Conservation (phyloP, 805 yeast species). For the Diddensiella santjacobensis region DNA sequence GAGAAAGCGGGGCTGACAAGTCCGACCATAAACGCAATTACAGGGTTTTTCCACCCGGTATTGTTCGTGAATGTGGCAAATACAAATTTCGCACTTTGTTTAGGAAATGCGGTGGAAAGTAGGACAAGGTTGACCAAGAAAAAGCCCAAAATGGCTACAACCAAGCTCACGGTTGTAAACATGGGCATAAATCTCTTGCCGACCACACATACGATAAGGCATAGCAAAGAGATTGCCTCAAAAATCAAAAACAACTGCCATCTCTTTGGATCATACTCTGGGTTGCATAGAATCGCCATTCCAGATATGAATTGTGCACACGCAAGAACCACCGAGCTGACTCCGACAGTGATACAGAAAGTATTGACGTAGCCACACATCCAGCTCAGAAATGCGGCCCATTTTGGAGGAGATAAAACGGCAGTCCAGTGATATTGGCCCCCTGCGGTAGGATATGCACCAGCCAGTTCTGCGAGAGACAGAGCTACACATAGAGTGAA, state of each 20-base stretch:
- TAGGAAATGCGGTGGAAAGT: conserved; percentile 28
- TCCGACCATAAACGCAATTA: conserved; percentile 66
- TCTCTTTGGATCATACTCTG: neutral
- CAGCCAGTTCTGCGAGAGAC: conserved; percentile 7
- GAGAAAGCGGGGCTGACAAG: conserved; percentile 68
- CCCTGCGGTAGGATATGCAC: conserved; percentile 5
- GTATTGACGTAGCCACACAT: conserved; percentile 5
- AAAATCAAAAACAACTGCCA: conserved; percentile 3
- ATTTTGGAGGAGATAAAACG: conserved; percentile 3
- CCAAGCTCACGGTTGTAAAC: neutral
- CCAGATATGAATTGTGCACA: conserved; percentile 1
- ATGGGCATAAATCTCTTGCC: neutral
- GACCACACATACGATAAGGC: neutral
- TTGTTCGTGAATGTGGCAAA: conserved; percentile 50
- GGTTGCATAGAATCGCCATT: conserved; percentile 3
- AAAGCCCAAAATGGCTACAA: neutral
- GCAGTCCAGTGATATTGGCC: conserved; percentile 10
- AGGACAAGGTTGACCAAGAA: neutral
- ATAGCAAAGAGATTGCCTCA: neutral
- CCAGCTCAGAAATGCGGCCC: conserved; percentile 3
- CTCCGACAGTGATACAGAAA: conserved; percentile 3
- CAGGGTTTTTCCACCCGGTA: conserved; percentile 59
- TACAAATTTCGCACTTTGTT: conserved; percentile 49
- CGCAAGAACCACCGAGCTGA: conserved; percentile 1
- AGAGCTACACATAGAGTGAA: conserved; percentile 6